phyloP scores from a whole-genome alignment of 1,284 basidiomycete genomes.

The Clitocybe nebularis region DNA sequence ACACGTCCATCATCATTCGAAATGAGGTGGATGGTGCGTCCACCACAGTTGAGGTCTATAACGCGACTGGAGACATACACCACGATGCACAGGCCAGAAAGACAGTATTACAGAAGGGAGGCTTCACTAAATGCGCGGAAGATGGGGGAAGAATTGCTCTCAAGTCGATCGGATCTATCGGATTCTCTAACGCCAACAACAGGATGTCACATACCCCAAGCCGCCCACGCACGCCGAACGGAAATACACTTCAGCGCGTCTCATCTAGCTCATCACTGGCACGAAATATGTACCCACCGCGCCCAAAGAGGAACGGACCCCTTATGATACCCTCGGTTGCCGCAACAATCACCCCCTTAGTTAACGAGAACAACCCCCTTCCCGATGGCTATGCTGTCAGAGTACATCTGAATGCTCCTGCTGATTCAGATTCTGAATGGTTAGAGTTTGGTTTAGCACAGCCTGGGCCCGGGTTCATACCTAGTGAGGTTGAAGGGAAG shows the following conservation, averaged over 20 bases:
- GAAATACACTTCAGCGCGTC: slow-evolving; percentile 22
- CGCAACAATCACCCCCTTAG: slow-evolving; percentile 51
- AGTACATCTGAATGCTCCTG: slow-evolving; percentile 50
- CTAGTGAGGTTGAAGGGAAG: slow-evolving; percentile 9
- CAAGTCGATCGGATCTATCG: slow-evolving; percentile 32
- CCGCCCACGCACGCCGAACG: slow-evolving; percentile 20
- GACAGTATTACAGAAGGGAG: slow-evolving; percentile 56
- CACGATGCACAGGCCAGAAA: slow-evolving; percentile 55
- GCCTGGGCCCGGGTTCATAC: slow-evolving; percentile 16
- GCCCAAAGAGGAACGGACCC: slow-evolving; percentile 49
- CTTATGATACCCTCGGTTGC: slow-evolving; percentile 59
- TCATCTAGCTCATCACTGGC: slow-evolving; percentile 22
- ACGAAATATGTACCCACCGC: slow-evolving; percentile 23
- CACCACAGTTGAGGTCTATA: slow-evolving; percentile 54
- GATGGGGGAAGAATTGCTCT: slow-evolving; percentile 57
- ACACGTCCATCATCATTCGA: slow-evolving; percentile 48
- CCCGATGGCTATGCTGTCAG: slow-evolving; percentile 57
- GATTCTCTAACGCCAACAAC: slow-evolving; percentile 20
- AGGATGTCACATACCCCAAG: slow-evolving; percentile 15
- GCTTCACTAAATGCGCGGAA: slow-evolving; percentile 50
- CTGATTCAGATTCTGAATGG: slow-evolving; percentile 57
- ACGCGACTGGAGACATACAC: slow-evolving; percentile 49
- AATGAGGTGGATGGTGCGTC: slow-evolving; percentile 47
- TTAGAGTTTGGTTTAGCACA: slow-evolving; percentile 74
- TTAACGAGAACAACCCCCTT: slow-evolving; percentile 23